Evolutionary conservation across 2,329 filamentous ascomycete species (phyloP).

Genomic region (Pyrenophora seminiperda): DNA sequence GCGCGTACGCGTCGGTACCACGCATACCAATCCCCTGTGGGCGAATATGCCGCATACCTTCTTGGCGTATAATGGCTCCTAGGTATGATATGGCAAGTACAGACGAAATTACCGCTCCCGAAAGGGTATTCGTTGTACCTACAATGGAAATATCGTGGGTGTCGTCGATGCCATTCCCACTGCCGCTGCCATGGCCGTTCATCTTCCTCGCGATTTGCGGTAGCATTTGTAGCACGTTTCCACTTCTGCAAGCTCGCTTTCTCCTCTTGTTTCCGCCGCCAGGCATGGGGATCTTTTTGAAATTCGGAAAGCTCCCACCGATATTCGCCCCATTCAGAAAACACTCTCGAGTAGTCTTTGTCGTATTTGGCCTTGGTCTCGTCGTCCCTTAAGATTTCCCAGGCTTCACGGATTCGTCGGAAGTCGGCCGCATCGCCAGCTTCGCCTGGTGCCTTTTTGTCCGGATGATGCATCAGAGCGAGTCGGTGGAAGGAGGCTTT

Average conservation of each 20-base stretch:
- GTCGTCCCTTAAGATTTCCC: not conserved
- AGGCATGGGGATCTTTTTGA: not conserved
- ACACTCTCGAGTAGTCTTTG: not conserved
- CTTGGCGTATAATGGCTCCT: no score
- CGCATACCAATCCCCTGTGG: no score
- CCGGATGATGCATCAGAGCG: not conserved
- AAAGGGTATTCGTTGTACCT: no score
- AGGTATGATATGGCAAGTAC: no score
- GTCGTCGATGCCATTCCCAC: no score
- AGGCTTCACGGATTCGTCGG: constrained; percentile 1
- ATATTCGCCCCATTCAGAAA: not conserved
- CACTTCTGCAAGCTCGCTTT: not conserved
- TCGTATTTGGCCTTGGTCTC: not conserved
- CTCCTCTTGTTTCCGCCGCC: not conserved
- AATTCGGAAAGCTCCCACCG: not conserved
- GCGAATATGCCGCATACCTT: no score
- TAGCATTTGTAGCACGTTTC: not conserved
- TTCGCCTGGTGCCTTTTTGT: constrained; percentile 1
- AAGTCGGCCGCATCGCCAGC: not conserved
- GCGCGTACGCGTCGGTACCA: no score
- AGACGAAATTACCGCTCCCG: no score
- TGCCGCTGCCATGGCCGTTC: no score
- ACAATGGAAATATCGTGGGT: no score
- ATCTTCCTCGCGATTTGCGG: not conserved
- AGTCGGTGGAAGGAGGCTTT: not conserved